Evolutionary conservation across 495 filamentous ascomycete species (phyloP).

Genomic region (Neurospora hispaniola): DNA sequence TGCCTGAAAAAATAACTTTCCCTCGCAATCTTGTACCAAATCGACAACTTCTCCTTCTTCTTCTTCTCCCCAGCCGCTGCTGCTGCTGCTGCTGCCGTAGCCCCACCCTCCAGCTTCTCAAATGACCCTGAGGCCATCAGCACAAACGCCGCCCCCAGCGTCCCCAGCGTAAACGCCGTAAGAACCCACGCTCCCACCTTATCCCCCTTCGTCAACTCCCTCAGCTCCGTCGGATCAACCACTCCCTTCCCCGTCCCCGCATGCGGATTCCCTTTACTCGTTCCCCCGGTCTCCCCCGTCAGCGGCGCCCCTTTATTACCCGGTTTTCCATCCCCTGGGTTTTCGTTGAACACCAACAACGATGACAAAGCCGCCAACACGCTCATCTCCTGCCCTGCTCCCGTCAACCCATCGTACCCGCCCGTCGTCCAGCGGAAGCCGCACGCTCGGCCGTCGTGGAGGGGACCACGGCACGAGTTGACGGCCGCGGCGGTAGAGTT

Average conservation of each 20-base stretch:
- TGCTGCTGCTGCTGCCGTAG: neutral
- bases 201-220: slow-evolving; percentile 40
- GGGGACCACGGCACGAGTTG: slow-evolving; percentile 48
- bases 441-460: slow-evolving; percentile 38
- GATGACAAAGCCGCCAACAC: slow-evolving; percentile 40
- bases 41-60: neutral
- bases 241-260: slow-evolving; percentile 35
- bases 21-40: neutral
- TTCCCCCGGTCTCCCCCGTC: slow-evolving; percentile 37
- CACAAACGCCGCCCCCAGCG: slow-evolving; percentile 15
- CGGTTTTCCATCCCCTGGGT: neutral
- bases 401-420: slow-evolving; percentile 13
- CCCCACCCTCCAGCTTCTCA: neutral
- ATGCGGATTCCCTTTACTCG: slow-evolving; percentile 46
- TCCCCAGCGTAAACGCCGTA: slow-evolving; percentile 32
- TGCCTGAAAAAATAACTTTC: neutral
- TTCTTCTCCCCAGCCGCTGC: neutral
- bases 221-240: slow-evolving; percentile 11
- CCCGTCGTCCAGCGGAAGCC: slow-evolving; percentile 36
- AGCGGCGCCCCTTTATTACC: neutral
- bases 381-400: slow-evolving; percentile 49
- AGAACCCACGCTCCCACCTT: slow-evolving; percentile 46
- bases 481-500: slow-evolving; percentile 54
- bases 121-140: slow-evolving; percentile 16
- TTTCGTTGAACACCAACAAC: slow-evolving; percentile 27